Evolutionary conservation across 2,329 filamentous ascomycete genomes (phyloP), one percentile per base, ranked within the genome.

Genomic region (Clarireedia homoeocarpa): DNA sequence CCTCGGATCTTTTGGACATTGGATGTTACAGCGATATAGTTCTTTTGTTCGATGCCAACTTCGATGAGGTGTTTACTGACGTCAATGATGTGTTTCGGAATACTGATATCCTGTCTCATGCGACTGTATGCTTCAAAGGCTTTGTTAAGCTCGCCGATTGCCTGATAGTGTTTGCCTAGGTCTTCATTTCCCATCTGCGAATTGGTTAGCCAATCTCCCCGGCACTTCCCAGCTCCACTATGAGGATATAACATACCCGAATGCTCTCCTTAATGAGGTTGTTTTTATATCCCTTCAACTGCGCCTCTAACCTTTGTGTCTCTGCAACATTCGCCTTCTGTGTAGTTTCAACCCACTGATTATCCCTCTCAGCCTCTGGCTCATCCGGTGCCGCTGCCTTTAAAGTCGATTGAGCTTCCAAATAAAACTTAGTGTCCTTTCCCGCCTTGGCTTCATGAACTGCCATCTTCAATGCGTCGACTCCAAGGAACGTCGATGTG

Each of bases 251-350:
- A 42, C 80, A 56, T 77, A 95, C 91, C 63, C 91, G 75, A 66
- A 97, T 96, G 74, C 91, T 96, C 74, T 99, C 94, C 70, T 96
- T 96, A 65, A 99, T 91, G 45, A 97, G 74, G 66, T 97, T 99
- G 69, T 96, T 96, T 73, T 94, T 96, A 72, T 97, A 97, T 1
- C 86, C 86, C 71, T 91, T 91, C 20, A 99, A 77, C 71, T 97
- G 90, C 15, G 80, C 75, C 68, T 96, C 90, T 55, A 97, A 76
- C n/a, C 87, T 82, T 55, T 83, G 77, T 0, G 85, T 85, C 70
- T 95, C 87, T 1, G 75, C 73, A 63, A 82, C 81, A 65, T 91
- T 89, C 51, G 79, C 74, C 60, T 81, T 82, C 23, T 84, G 81
- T 39, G 80, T 86, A 57, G 74, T 76, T 6, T 86, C 79, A n/a